A percentile compares a stretch with the other conserved stretches of the same genome.
phyloP scores from a whole-genome alignment of 2,329 filamentous ascomycete genomes.

The Sphaceloma murrayae region DNA sequence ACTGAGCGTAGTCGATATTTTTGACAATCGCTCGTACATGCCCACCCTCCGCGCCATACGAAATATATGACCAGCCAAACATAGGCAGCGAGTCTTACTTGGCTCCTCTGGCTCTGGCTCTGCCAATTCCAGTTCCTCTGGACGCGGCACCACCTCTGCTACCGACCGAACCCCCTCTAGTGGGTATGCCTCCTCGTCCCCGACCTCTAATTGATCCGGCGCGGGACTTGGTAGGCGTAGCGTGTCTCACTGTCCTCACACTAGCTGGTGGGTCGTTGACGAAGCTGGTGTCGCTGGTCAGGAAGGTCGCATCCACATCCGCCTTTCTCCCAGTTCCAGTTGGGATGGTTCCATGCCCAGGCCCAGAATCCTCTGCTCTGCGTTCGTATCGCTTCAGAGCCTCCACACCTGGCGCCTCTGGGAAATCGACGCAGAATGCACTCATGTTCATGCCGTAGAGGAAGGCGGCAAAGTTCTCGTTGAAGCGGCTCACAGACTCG shows the following conservation, averaged over 20 bases:
- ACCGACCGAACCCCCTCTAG: neutral
- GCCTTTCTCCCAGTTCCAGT: slow-evolving; percentile 2
- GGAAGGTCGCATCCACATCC: slow-evolving; percentile 70
- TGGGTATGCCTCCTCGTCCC: neutral
- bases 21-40: too few relatives aligned
- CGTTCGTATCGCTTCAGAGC: slow-evolving; percentile 13
- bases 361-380: neutral
- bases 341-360: neutral
- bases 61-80: too few relatives aligned
- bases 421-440: slow-evolving; percentile 95
- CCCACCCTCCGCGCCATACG: too few relatives aligned
- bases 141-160: slow-evolving; percentile 20
- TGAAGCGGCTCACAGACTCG: slow-evolving; percentile 84
- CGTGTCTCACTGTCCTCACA: slow-evolving; percentile 38
- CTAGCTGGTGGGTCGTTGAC: slow-evolving; percentile 65
- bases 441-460: slow-evolving; percentile 98
- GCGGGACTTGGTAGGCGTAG: slow-evolving; percentile 28
- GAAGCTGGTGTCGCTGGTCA: slow-evolving; percentile 89
- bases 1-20: too few relatives aligned
- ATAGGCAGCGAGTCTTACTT: too few relatives aligned
- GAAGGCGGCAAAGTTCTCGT: slow-evolving; percentile 91
- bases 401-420: slow-evolving; percentile 49
- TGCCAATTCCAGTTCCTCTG: slow-evolving; percentile 28
- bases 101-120: too few relatives aligned
- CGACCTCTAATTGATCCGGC: slow-evolving; percentile 18